Evolutionary conservation across 768 basidiomycete genomes (phyloP).

Genomic region (Podaxis mareebaensis): DNA sequence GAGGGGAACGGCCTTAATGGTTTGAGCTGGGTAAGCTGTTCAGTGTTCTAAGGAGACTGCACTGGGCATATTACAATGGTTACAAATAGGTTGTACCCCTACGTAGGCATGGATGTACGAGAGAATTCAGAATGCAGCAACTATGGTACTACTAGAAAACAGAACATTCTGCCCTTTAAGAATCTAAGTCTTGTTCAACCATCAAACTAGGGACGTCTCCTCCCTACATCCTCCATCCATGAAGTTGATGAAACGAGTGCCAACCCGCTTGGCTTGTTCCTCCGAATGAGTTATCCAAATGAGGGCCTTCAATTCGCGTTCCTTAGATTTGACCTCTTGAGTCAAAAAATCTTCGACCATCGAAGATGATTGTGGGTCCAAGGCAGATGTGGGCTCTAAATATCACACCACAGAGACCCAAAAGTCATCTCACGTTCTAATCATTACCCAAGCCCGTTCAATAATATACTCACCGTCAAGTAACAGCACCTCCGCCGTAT

Average conservation of each 20-base stretch:
- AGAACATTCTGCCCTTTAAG: no score
- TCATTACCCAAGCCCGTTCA: background rate
- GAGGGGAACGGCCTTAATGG: no score
- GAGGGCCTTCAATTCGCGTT: slow-evolving; percentile 64
- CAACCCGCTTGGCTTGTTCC: slow-evolving; percentile 75
- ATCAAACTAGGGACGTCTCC: slow-evolving; percentile 23
- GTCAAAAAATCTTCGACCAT: slow-evolving; percentile 67
- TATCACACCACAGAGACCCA: background rate
- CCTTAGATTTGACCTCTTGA: slow-evolving; percentile 46
- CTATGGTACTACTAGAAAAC: no score
- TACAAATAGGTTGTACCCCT: no score
- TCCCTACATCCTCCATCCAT: slow-evolving; percentile 45
- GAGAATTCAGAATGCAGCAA: background rate
- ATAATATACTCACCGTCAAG: slow-evolving; percentile 62
- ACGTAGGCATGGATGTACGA: no score
- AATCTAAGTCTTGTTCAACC: no score
- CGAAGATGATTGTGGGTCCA: slow-evolving; percentile 68
- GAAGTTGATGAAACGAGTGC: slow-evolving; percentile 63
- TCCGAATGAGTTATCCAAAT: slow-evolving; percentile 90
- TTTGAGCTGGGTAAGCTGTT: no score
- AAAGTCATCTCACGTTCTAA: background rate
- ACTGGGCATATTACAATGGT: no score
- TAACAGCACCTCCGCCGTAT: slow-evolving; percentile 76
- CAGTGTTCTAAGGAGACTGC: no score
- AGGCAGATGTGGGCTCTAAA: slow-evolving; percentile 86